Conservation (phyloP, 257 asterid species). For the Solanum etuberosum region DNA sequence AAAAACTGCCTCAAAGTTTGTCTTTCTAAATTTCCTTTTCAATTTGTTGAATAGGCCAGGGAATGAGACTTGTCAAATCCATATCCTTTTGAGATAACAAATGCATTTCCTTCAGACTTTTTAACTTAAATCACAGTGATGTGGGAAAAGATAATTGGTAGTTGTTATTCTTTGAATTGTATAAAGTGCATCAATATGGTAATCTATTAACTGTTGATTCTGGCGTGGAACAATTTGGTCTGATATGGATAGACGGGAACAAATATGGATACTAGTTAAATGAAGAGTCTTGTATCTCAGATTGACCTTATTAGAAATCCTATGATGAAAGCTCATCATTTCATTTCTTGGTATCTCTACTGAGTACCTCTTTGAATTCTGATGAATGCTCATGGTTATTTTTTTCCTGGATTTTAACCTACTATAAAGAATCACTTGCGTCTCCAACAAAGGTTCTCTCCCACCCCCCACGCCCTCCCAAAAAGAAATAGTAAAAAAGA, state of each 20-base stretch:
- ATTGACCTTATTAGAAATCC: neutral
- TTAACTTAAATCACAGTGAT: neutral
- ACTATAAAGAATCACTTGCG: neutral
- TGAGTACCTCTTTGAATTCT: neutral
- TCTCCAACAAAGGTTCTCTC: neutral
- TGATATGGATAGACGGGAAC: neutral
- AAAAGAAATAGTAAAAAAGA: neutral
- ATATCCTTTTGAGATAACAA: neutral
- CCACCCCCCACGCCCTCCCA: neutral
- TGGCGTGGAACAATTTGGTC: neutral
- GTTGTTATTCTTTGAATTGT: neutral
- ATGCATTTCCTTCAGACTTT: neutral
- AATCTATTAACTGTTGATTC: neutral
- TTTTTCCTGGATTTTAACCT: neutral
- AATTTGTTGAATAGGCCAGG: neutral
- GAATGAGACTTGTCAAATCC: neutral
- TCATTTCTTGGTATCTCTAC: neutral
- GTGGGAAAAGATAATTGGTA: neutral
- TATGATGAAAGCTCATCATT: neutral
- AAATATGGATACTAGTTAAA: neutral
- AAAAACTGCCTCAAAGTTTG: constrained; percentile 53
- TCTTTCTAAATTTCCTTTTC: constrained; percentile 11
- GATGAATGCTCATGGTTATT: neutral
- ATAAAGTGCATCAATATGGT: neutral
- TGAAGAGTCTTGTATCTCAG: neutral